phyloP scores from a whole-genome alignment of 2,329 filamentous ascomycete species.

The Celoporthe dispersa region DNA sequence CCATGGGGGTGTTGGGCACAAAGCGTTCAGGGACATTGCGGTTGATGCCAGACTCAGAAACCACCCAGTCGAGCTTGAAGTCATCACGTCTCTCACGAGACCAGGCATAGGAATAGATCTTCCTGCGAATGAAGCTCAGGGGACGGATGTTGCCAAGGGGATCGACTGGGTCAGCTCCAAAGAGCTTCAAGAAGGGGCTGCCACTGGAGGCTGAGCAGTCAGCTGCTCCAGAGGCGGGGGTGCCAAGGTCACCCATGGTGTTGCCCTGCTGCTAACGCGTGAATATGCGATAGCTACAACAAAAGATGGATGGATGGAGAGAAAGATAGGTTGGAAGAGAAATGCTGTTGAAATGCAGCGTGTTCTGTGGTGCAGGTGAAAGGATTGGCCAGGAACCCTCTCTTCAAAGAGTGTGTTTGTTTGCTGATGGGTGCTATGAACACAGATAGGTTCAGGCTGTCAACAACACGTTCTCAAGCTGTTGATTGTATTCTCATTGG shows the following conservation, averaged over 20 bases:
- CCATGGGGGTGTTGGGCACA: neutral
- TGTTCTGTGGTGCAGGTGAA: neutral
- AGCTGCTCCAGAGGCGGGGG: neutral
- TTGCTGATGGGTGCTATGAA: neutral
- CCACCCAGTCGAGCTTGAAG: slow-evolving; percentile 22
- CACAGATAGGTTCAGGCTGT: neutral
- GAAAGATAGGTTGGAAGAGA: neutral
- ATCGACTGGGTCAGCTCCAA: slow-evolving; percentile 6
- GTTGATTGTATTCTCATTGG: neutral
- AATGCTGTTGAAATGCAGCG: neutral
- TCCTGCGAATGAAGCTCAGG: slow-evolving; percentile 19
- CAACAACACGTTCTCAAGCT: neutral
- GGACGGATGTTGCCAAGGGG: neutral
- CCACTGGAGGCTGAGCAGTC: neutral
- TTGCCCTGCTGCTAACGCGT: neutral
- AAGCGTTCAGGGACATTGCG: slow-evolving; percentile 23
- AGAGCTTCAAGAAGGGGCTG: slow-evolving; percentile 18
- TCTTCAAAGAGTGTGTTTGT: neutral
- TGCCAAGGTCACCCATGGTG: neutral
- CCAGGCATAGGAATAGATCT: slow-evolving; percentile 26
- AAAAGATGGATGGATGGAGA: too few species aligned
- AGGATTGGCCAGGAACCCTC: neutral
- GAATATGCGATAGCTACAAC: neutral
- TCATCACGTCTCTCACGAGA: slow-evolving; percentile 23
- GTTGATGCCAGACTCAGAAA: slow-evolving; percentile 27